Evolutionary conservation across 371 early-diverging fungal genomes (phyloP).

Genomic region (Coemansia sp.): DNA sequence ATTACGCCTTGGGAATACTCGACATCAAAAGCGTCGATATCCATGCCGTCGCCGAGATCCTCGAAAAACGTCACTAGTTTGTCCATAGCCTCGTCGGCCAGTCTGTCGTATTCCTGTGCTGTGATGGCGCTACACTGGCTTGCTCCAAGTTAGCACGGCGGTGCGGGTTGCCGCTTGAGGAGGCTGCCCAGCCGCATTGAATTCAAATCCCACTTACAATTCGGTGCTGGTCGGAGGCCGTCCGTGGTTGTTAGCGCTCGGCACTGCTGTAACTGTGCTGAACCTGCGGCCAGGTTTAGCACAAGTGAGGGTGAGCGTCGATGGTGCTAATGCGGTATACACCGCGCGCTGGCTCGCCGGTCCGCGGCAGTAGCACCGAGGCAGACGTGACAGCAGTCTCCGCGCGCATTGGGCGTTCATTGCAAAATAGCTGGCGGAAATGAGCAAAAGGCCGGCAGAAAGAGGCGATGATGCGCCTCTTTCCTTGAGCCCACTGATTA

Average conservation of each 20-base stretch:
- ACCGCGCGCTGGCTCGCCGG: too few species aligned
- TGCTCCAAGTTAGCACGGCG: not conserved
- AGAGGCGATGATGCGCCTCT: too few species aligned
- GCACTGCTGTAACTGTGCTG: not conserved
- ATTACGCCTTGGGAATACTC: conserved; percentile 88
- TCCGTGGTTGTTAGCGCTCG: not conserved
- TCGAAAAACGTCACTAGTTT: conserved; percentile 73
- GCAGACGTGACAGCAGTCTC: not conserved
- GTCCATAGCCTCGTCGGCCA: conserved; percentile 71
- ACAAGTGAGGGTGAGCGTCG: not conserved
- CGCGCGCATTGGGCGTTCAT: not conserved
- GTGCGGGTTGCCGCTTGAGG: not conserved
- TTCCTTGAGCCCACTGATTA: too few species aligned
- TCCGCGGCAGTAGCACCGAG: not conserved
- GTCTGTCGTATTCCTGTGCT: conserved; percentile 65
- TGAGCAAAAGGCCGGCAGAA: too few species aligned
- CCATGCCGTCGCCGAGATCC: conserved; percentile 71
- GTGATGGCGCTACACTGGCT: conserved; percentile 53
- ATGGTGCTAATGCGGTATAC: not conserved
- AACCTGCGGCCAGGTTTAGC: not conserved
- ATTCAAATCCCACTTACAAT: not conserved
- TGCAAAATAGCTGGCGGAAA: not conserved
- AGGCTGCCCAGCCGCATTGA: not conserved
- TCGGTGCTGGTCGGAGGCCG: not conserved
- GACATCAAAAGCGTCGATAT: conserved; percentile 75